Percentiles rank a stretch among this genome's conserved stretches.
These are phyloP conservation scores for Hypoxylon cercidicola DNA, from an alignment of 495 filamentous ascomycete species.

Conservation along the genomic window DNA sequence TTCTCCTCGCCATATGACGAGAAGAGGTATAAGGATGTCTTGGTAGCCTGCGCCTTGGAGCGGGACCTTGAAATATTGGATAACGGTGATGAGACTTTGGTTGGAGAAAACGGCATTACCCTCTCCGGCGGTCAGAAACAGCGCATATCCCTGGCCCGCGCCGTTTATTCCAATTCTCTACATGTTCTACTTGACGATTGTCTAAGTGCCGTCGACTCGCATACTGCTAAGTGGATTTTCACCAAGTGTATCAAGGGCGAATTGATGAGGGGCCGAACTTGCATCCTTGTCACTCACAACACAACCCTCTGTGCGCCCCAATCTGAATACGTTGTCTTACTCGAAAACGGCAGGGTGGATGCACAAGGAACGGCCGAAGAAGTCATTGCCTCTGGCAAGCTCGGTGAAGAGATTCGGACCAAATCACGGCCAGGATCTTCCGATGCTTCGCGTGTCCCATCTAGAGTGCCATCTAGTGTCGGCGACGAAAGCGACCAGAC, in stretches of 20 bases:
- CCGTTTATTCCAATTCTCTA: constrained; percentile 89
- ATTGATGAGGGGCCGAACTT: constrained; percentile 88
- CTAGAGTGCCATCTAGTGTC: constrained; percentile 76
- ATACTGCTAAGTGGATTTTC: constrained; percentile 99
- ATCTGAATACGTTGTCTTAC: constrained; percentile 80
- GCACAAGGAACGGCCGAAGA: constrained; percentile 80
- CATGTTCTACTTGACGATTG: constrained; percentile 96
- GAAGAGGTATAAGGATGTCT: constrained; percentile 84
- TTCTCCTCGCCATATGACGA: constrained; percentile 88
- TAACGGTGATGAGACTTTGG: constrained; percentile 89
- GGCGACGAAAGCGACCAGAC: constrained; percentile 63
- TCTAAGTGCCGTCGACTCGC: constrained; percentile 97
- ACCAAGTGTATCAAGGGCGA: constrained; percentile 89
- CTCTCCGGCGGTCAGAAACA: constrained; percentile 98
- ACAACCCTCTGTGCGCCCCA: constrained; percentile 82
- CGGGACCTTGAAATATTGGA: constrained; percentile 93
- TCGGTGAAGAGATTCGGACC: constrained; percentile 79
- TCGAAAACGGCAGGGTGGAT: constrained; percentile 85
- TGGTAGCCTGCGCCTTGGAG: constrained; percentile 92
- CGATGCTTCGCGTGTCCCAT: constrained; percentile 72
- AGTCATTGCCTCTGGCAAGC: constrained; percentile 81
- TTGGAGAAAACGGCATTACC: constrained; percentile 97
- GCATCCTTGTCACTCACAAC: constrained; percentile 98
- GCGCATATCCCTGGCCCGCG: constrained; percentile 92
- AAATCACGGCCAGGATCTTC: constrained; percentile 77